Evolutionary conservation across 495 filamentous ascomycete genomes (phyloP), one percentile per base, ranked within the genome.

Genomic region (Acidomyces sp.): DNA sequence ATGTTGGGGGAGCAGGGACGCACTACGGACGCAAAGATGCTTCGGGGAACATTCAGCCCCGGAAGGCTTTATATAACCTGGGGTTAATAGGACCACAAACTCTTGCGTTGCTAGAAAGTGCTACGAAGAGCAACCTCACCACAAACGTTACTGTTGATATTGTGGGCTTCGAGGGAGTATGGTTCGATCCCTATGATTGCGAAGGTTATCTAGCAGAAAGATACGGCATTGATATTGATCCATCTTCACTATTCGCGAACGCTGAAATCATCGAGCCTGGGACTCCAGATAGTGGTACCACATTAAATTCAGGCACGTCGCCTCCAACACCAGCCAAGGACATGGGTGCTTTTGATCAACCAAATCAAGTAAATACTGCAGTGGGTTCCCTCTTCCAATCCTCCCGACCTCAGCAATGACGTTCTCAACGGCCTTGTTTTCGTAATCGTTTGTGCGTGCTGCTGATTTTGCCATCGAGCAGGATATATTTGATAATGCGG

Each of bases 121-220:
- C 44, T 9, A 41, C 24, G 1, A 29, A 35, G 9, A 41, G 22
- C 26, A 46, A 35, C 23, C 18, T 44, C 11, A 47, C 12, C 16
- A 45, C 37, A n/a, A 48, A 53, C 23, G 38, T 48, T 35, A 47
- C 34, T 17, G 39, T 51, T 6, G 48, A 51, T 31, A 40, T 52
- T 3, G 48, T 34, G 1, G 59, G 56, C 12, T 60, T 57, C 53
- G 65, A 74, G 27, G 78, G 80, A 17, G 78, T 82, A 35, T 87
- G 77, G 68, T 79, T 80, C 47, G 78, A 85, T 47, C 65, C 77
- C 4, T 64, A 74, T 34, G 82, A 86, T 50, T 74, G 85, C 4
- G 77, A 85, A 56, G 63, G 72, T 7, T 85, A 77, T 55, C 66
- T 88, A 13, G 59, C 62, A 38, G 62, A 72, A 53, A 64, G 69